Evolutionary conservation across 2,329 filamentous ascomycete species (phyloP).

Genomic region (Aureobasidium uvarum): DNA sequence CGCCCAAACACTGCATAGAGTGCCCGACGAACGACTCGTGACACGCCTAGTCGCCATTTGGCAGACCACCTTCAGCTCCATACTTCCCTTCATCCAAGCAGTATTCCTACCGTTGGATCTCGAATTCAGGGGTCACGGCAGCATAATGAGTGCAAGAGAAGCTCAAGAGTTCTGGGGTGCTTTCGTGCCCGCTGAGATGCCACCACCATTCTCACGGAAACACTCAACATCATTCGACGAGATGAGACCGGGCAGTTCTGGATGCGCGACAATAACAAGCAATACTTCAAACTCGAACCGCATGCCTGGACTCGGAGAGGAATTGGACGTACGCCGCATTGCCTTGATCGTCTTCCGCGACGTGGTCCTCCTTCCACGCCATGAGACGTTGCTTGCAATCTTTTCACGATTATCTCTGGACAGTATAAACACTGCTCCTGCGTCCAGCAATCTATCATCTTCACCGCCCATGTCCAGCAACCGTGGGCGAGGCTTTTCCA

Average conservation of each 20-base stretch:
- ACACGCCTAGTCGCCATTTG: slow-evolving; percentile 89
- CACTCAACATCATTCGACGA: slow-evolving; percentile 38
- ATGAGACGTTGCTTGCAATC: slow-evolving; percentile 82
- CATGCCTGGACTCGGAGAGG: slow-evolving; percentile 52
- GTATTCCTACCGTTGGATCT: slow-evolving; percentile 91
- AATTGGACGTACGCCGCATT: slow-evolving; percentile 83
- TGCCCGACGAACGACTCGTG: slow-evolving; percentile 84
- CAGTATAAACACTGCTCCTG: slow-evolving; percentile 55
- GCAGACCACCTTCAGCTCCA: slow-evolving; percentile 86
- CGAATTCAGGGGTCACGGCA: slow-evolving; percentile 82
- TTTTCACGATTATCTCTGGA: slow-evolving; percentile 89
- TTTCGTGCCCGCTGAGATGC: slow-evolving; percentile 47
- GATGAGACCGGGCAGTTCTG: slow-evolving; percentile 45
- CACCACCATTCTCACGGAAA: background rate
- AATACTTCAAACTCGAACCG: slow-evolving; percentile 26
- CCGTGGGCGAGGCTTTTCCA: slow-evolving; percentile 33
- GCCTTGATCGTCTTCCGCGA: slow-evolving; percentile 88
- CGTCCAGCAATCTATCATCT: slow-evolving; percentile 28
- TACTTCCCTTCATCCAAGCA: slow-evolving; percentile 90
- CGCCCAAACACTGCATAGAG: slow-evolving; percentile 74
- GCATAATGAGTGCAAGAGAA: slow-evolving; percentile 73
- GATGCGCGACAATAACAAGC: slow-evolving; percentile 36
- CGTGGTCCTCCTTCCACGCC: slow-evolving; percentile 80
- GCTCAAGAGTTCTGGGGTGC: slow-evolving; percentile 89
- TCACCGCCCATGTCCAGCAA: slow-evolving; percentile 32